phyloP scores from a whole-genome alignment of 306 rosid species.

The Sphenostylis stenocarpa region DNA sequence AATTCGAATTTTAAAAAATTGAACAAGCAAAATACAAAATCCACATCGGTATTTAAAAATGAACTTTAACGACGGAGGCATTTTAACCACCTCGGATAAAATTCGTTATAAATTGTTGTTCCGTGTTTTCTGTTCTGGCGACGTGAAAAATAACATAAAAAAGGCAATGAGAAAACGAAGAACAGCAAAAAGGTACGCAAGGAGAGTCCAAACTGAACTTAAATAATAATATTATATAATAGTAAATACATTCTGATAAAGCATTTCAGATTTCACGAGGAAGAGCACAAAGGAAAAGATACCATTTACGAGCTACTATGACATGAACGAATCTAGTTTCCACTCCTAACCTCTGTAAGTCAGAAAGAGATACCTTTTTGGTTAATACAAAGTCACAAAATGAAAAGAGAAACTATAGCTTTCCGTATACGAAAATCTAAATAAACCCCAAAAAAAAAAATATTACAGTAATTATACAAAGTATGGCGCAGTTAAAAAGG shows the following conservation, averaged over 20 bases:
- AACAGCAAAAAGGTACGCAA: neutral
- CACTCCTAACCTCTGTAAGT: slow-evolving; percentile 15
- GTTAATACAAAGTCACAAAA: slow-evolving; percentile 19
- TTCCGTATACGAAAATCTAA: slow-evolving; percentile 28
- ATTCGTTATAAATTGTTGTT: neutral
- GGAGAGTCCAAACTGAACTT: slow-evolving; percentile 8
- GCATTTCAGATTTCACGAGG: slow-evolving; percentile 35
- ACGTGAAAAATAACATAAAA: neutral
- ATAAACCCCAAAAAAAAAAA: neutral
- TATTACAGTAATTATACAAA: neutral
- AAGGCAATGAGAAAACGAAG: neutral
- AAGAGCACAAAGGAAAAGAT: slow-evolving; percentile 13
- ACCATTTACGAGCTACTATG: slow-evolving; percentile 33
- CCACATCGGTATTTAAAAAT: neutral
- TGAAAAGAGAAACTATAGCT: slow-evolving; percentile 21
- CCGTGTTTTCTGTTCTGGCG: neutral
- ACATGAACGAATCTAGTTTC: slow-evolving; percentile 26
- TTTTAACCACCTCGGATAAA: neutral
- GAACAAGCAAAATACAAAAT: neutral
- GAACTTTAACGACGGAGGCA: neutral
- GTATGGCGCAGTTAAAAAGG: neutral
- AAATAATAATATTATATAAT: slow-evolving; percentile 18
- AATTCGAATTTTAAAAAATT: neutral
- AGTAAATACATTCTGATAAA: slow-evolving; percentile 28
- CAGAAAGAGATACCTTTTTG: slow-evolving; percentile 19